Evolutionary conservation across 345 rosid genomes (phyloP), one percentile per base, ranked within the genome.

Genomic region (Linum usitatissimum): DNA sequence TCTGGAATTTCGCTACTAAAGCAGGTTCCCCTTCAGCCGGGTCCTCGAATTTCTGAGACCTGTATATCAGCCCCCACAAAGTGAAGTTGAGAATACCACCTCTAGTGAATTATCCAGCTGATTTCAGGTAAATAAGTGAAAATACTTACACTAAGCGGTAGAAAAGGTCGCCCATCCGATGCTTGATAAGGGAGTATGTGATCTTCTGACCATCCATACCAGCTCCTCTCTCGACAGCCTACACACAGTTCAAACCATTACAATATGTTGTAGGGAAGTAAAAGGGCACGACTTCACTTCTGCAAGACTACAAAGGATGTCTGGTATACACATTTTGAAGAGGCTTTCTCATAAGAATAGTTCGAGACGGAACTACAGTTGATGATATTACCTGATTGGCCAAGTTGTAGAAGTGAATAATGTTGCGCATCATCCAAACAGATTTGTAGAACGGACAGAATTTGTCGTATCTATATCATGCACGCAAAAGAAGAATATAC

Each of bases 351-450:
- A 23, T 23, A 23, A 23, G 28, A 23, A 23, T 23, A 34, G 38
- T 34, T 34, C 38, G 12, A 28, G 39, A 18, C 3, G 39, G 2
- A 17, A 61, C 14, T 4, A 9, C 21, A 34, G 30, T 13, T 12
- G 38, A 56, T 18, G 0, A 42, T 58, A 10, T 19, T 79, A 94
- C 99, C 96, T 94, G 99, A 64, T 94, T 94, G 76, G 99, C 95
- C 82, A 94, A 75, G 77, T 83, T 85, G 81, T 71, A 88, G 81
- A 83, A 94, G 78, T 90, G 99, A 64, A 94, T 83, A 30, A 94
- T 94, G 83, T 94, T 94, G 73, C 97, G 99, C 99, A 94, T 94
- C 99, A 94, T 86, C 99, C 99, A 94, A 59, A 94, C 93, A 21
- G 97, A 90, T 76, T 94, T 94, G 93, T 90, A 94, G 80, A 94